Evolutionary conservation across 192 early-diverging fungal species (phyloP), one percentile per base, ranked within the genome.

Genomic region (Umbelopsis ramanniana): DNA sequence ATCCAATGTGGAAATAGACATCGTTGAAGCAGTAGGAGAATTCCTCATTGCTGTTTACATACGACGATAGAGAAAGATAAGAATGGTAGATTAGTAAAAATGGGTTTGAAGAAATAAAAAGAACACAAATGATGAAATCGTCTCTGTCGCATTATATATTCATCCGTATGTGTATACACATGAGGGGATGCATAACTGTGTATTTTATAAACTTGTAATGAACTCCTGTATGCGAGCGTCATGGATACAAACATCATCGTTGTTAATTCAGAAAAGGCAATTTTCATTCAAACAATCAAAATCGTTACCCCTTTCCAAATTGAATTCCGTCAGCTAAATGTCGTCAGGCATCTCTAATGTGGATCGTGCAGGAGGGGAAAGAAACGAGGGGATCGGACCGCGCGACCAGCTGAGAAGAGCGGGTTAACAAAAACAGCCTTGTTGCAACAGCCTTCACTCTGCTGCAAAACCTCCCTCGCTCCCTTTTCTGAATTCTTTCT

Each of bases 351-450:
- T 17, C 17, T 19, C n/a, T 37, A 17, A 9, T 14, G 17, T 12
- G 33, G 57, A 10, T 2, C 26, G 24, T 29, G 26, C 26, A 10
- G 54, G 57, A 19, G 10, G 57, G 14, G 14, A n/a, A n/a, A n/a
- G n/a, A n/a, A n/a, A n/a, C n/a, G n/a, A 37, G 57, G 57, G 57
- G 57, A 63, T 63, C 57, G 33, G 57, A 37, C 57, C 57, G 26
- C 40, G 40, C 40, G 40, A 43, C 6, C 40, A 43, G 40, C 40
- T 43, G 40, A 43, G 40, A 43, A 43, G 6, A 43, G 40, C 40
- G 40, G 40, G 40, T 43, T 7, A 12, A 43, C 40, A 43, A 43
- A 43, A 2, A 63, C 14, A 50, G 19, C 48, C 19, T 21, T 37
- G 11, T 37, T 63, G 57, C 57, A 19, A 50, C 9, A 21, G 14